Base-by-base conservation (phyloP, 1,139 yeast species). In the Meyerozyma smithsonii region DNA sequence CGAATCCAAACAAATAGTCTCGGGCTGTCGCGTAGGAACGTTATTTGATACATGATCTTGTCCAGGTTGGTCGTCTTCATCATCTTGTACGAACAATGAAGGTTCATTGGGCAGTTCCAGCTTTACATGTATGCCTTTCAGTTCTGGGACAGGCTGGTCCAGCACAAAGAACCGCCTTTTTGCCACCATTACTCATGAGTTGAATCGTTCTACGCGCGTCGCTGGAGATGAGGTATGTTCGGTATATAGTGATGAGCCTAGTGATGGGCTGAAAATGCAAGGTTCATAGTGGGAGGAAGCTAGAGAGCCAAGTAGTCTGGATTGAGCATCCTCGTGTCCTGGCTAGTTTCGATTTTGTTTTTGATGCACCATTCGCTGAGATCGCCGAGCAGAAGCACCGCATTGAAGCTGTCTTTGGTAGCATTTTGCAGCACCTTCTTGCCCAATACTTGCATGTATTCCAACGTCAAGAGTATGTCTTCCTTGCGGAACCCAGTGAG, bases 401-500 rank as follows among this genome's bases (percentile, higher is more conserved):
- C 50, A 8, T 36, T 26, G 5, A 49, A 51, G 25, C 42, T 39
- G 6, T 44, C 48, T 2, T 26, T 43, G 25, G 37, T 52, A 52
- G 24, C 46, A 8, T 45, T 46, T 12, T 54, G 51, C 28, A 84
- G 17, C 21, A 4, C 21, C 15, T 4, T 15, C 16, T 21, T 8
- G 10, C 21, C 16, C 3, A 48, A 51, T 14, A 82, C 76, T 11
- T 66, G 59, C 82, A 88, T 78, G 47, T 74, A 66, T 44, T 79
- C 79, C 40, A 89, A 59, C 0, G 95, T 75, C 50, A 76, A 61
- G 3, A 82, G 56, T 1, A 88, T 69, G 56, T 90, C 97, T 28
- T 78, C 83, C 10, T 69, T 69, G 41, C 94, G 66, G 44, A 88
- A 81, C 0, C 92, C 90, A 0, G 96, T 85, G 2, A 54, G 58